Conservation (phyloP, 2,329 filamentous ascomycete genomes). For the Fusarium pseudonygamai region DNA sequence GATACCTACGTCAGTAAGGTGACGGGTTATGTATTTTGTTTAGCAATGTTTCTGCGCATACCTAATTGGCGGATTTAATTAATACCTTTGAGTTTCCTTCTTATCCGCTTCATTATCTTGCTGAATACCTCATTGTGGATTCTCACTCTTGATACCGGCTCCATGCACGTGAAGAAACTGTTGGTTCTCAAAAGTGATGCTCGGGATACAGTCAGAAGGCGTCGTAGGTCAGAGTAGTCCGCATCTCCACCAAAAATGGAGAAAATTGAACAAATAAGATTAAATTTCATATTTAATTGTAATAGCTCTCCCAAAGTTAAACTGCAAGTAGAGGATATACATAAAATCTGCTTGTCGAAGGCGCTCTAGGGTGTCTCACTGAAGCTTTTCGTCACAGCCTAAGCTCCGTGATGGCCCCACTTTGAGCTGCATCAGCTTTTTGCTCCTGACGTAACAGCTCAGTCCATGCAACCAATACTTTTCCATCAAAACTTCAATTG, state of each 20-base stretch:
- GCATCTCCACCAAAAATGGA: too few relatives aligned
- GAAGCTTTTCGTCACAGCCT: background rate
- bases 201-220: too few relatives aligned
- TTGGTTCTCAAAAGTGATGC: too few relatives aligned
- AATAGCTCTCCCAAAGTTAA: fast-evolving
- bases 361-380: background rate
- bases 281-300: too few relatives aligned
- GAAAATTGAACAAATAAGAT: too few relatives aligned
- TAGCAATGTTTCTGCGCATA: fast-evolving
- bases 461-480: background rate
- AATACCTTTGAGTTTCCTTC: background rate
- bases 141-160: too few relatives aligned
- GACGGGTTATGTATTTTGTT: fast-evolving
- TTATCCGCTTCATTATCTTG: too few relatives aligned
- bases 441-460: conserved; percentile 25
- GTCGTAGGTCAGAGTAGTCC: too few relatives aligned
- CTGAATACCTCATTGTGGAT: too few relatives aligned
- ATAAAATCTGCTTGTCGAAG: background rate
- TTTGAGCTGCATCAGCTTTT: conserved; percentile 19
- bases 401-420: conserved; percentile 8
- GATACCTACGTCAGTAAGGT: background rate
- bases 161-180: too few relatives aligned
- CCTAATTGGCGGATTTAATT: fast-evolving
- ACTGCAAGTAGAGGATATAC: fast-evolving
- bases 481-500: background rate